Percentiles rank a stretch among this genome's conserved stretches.
phyloP scores from a whole-genome alignment of 805 yeast genomes.

The Schwanniomyces vanrijiae region DNA sequence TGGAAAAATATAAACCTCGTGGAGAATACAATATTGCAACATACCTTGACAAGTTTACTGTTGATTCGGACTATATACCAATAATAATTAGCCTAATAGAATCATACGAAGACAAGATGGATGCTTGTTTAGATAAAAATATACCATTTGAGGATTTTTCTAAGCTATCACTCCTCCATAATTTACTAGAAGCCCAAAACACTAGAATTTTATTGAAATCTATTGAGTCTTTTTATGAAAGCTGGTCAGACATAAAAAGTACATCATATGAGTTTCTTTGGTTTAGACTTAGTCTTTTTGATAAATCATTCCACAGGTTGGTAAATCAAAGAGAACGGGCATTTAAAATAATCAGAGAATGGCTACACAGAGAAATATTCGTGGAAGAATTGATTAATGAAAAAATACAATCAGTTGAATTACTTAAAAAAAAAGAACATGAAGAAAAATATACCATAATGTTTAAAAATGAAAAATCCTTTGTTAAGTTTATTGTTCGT shows the following conservation, averaged over 20 bases:
- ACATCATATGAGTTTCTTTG: slow-evolving; percentile 15
- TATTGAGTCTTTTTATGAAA: slow-evolving; percentile 4
- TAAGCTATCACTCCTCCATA: slow-evolving; percentile 9
- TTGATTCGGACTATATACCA: slow-evolving; percentile 14
- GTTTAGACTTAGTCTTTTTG: slow-evolving; percentile 18
- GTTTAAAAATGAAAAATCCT: slow-evolving; percentile 4
- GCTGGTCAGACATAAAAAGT: not conserved
- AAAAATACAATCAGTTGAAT: not conserved
- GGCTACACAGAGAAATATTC: slow-evolving; percentile 8
- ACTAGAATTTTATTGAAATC: slow-evolving; percentile 12
- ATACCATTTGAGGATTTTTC: slow-evolving; percentile 4
- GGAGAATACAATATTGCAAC: slow-evolving; percentile 7
- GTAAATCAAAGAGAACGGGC: slow-evolving; percentile 7
- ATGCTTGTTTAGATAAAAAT: not conserved
- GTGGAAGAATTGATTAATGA: slow-evolving; percentile 6
- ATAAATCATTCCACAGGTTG: slow-evolving; percentile 12
- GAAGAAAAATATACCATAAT: slow-evolving; percentile 1
- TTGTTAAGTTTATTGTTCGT: slow-evolving; percentile 3
- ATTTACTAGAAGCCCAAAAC: slow-evolving; percentile 14
- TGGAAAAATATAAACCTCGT: slow-evolving; percentile 4
- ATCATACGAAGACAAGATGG: not conserved
- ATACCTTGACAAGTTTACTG: slow-evolving; percentile 9
- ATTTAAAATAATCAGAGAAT: slow-evolving; percentile 3
- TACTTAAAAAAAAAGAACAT: not conserved
- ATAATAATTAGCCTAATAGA: slow-evolving; percentile 7